Conservation (phyloP, 2,329 filamentous ascomycete genomes). For the Graphilbum sp. region DNA sequence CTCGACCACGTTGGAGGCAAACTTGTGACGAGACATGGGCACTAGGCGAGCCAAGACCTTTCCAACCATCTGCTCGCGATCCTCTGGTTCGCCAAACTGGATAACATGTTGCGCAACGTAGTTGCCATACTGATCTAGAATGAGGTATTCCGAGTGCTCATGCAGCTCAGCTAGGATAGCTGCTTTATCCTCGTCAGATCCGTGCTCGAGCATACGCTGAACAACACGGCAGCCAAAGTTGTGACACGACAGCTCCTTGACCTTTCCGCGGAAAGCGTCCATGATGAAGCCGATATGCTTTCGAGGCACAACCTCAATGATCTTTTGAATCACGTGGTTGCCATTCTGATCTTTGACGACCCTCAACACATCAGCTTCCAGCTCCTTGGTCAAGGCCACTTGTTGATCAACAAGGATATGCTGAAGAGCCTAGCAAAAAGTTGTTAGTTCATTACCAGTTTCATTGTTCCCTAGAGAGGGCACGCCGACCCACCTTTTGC, state of each 20-base stretch:
- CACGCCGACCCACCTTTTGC: conserved; percentile 58
- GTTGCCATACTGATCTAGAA: conserved; percentile 83
- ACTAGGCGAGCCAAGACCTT: conserved; percentile 59
- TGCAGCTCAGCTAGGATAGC: conserved; percentile 68
- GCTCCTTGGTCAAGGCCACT: conserved; percentile 37
- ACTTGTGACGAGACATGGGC: conserved; percentile 80
- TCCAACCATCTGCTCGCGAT: conserved; percentile 55
- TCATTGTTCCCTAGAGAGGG: too few species aligned
- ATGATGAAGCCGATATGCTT: conserved; percentile 76
- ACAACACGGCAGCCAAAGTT: conserved; percentile 84
- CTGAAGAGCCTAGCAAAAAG: conserved; percentile 53
- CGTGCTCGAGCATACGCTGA: conserved; percentile 78
- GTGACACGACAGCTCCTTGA: conserved; percentile 59
- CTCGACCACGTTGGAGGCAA: conserved; percentile 93
- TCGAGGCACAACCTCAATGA: conserved; percentile 64
- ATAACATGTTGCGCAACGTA: conserved; percentile 94
- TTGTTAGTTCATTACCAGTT: not conserved
- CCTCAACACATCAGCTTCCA: conserved; percentile 57
- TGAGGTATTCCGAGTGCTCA: conserved; percentile 50
- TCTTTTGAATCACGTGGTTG: conserved; percentile 93
- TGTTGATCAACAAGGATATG: conserved; percentile 88
- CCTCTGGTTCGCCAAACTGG: conserved; percentile 54
- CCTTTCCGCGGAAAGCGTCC: conserved; percentile 58
- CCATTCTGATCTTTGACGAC: conserved; percentile 81
- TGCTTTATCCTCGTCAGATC: conserved; percentile 52